Evolutionary conservation across 352 stramenopile species (phyloP).

Genomic region (Globisporangium paroecandrum): DNA sequence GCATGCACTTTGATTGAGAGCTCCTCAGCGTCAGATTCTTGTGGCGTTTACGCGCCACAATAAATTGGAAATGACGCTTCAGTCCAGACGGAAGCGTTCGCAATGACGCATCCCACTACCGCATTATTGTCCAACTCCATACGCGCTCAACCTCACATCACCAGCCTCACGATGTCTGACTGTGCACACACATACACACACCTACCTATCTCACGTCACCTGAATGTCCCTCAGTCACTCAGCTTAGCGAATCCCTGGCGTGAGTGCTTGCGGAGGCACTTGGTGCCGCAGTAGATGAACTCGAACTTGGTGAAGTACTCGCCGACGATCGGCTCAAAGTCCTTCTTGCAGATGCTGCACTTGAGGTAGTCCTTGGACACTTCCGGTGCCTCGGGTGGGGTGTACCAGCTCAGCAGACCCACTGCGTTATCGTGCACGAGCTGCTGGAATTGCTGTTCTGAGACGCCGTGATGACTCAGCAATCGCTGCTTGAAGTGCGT

Average conservation of each 20-base stretch:
- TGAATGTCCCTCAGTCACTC: not conserved
- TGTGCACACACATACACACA: not conserved
- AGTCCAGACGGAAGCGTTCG: not conserved
- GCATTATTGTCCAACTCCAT: not conserved
- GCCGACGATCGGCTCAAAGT: constrained; percentile 80
- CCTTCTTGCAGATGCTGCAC: constrained; percentile 68
- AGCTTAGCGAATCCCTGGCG: constrained; percentile 39
- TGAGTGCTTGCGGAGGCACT: constrained; percentile 78
- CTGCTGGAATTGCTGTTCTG: constrained; percentile 34
- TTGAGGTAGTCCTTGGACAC: constrained; percentile 72
- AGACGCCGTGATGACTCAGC: constrained; percentile 25
- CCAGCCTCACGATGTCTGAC: not conserved
- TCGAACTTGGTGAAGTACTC: constrained; percentile 87
- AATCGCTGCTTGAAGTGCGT: constrained; percentile 46
- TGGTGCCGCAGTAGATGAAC: constrained; percentile 80
- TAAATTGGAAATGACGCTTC: not conserved
- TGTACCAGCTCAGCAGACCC: constrained; percentile 59
- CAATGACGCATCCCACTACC: not conserved
- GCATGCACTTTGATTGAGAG: not conserved
- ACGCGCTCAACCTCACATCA: not conserved
- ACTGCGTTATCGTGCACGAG: constrained; percentile 45
- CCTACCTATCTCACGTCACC: not conserved
- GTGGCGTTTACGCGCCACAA: not conserved
- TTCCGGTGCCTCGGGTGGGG: constrained; percentile 38
- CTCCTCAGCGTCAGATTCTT: not conserved